phyloP scores from a whole-genome alignment of 148 eudicot genomes.

The Pouteria glomerata region DNA sequence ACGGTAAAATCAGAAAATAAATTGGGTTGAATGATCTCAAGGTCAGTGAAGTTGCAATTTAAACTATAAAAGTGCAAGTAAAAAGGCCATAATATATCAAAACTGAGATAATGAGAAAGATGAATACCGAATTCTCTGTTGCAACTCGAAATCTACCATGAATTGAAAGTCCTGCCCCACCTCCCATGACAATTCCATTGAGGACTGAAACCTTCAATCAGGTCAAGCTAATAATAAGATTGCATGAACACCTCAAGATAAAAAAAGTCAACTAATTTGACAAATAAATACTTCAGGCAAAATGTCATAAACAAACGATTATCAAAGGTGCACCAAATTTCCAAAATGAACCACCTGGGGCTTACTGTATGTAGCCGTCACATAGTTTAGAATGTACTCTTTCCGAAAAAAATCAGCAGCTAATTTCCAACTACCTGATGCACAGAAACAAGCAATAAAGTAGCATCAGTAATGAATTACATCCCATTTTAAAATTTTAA shows the following conservation, averaged over 20 bases:
- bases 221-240: constrained; percentile 2
- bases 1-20: no score
- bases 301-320: background rate
- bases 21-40: background rate
- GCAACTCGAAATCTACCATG: constrained; percentile 94
- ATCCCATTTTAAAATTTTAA: background rate
- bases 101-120: background rate
- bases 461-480: background rate
- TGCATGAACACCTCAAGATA: background rate
- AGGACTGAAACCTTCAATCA: constrained; percentile 78
- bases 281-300: background rate
- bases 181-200: constrained; percentile 94
- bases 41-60: background rate
- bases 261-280: background rate
- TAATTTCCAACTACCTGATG: constrained; percentile 64
- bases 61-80: background rate
- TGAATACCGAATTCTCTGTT: constrained; percentile 84
- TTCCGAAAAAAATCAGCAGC: constrained; percentile 62
- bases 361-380: constrained; percentile 77
- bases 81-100: background rate
- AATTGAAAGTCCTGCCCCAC: constrained; percentile 86
- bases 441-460: background rate
- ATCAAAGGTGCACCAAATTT: background rate
- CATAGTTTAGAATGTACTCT: constrained; percentile 65
- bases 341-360: constrained; percentile 53